A percentile compares a stretch with the other conserved stretches of the same genome.
Evolutionary conservation across 2,329 filamentous ascomycete genomes (phyloP).

Genomic region (Aspergillus brasiliensis): DNA sequence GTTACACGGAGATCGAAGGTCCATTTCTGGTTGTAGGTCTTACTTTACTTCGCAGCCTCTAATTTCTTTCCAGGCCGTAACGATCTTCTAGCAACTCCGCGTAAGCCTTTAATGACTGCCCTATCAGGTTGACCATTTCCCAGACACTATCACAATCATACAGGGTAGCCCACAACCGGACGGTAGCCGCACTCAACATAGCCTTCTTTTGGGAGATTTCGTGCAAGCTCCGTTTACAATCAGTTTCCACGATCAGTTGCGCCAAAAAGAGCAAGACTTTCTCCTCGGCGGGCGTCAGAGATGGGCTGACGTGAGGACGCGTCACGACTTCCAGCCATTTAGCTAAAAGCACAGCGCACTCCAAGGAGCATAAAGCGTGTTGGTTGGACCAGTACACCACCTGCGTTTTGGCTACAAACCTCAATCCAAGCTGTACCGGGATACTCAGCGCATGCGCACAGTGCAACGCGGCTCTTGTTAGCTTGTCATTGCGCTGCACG

Average conservation of each 20-base stretch:
- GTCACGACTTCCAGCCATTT: conserved; percentile 46
- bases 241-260: conserved; percentile 40
- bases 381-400: conserved; percentile 61
- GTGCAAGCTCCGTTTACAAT: no score
- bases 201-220: conserved; percentile 35
- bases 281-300: conserved; percentile 35
- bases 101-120: no score
- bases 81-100: no score
- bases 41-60: no score
- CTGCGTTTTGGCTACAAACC: conserved; percentile 57
- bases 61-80: no score
- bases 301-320: conserved; percentile 25
- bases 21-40: no score
- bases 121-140: conserved; percentile 39
- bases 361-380: conserved; percentile 57
- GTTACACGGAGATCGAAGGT: no score
- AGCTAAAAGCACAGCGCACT: conserved; percentile 57
- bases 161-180: conserved; percentile 36
- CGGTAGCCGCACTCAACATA: conserved; percentile 33
- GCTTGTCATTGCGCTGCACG: conserved; percentile 50
- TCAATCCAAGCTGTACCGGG: conserved; percentile 57
- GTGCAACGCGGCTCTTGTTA: conserved; percentile 54
- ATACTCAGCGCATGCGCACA: conserved; percentile 59
- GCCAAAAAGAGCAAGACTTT: conserved; percentile 38
- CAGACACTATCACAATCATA: conserved; percentile 41